Conservation (phyloP, 2,329 filamentous ascomycete species). For the Microsporum audouinii region DNA sequence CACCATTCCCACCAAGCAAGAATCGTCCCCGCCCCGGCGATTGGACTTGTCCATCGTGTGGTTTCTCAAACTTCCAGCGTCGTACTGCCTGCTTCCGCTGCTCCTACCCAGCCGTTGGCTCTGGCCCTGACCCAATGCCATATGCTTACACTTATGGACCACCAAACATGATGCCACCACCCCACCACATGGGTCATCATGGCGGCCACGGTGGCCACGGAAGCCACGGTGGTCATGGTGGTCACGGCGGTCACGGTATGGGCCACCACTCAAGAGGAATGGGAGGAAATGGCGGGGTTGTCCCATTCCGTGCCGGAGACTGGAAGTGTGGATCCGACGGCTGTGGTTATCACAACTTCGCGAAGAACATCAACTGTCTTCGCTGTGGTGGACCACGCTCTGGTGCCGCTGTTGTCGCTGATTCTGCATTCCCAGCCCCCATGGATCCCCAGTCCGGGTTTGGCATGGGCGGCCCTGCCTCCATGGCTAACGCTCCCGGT, state of each 20-base stretch:
- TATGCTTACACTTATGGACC: constrained; percentile 51
- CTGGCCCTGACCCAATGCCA: constrained; percentile 62
- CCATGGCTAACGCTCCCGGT: constrained; percentile 74
- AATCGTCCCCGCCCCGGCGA: constrained; percentile 94
- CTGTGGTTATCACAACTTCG: constrained; percentile 98
- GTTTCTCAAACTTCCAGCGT: constrained; percentile 98
- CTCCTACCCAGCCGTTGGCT: constrained; percentile 90
- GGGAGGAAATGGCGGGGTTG: constrained; percentile 66
- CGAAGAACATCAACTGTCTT: constrained; percentile 96
- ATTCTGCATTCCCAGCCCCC: constrained; percentile 71
- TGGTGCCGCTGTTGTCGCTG: constrained; percentile 84
- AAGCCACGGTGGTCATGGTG: constrained; percentile 44
- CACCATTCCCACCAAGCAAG: constrained; percentile 95
- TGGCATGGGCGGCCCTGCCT: constrained; percentile 64
- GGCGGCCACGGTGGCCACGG: constrained; percentile 46
- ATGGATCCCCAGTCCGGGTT: constrained; percentile 81
- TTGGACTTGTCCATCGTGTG: constrained; percentile 97
- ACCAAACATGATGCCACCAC: constrained; percentile 68
- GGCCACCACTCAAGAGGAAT: constrained; percentile 48
- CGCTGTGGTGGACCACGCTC: constrained; percentile 92
- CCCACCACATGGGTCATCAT: constrained; percentile 59
- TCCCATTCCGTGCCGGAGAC: constrained; percentile 95
- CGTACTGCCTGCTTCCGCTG: constrained; percentile 98
- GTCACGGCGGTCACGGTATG: constrained; percentile 47
- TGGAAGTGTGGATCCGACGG: constrained; percentile 98